Evolutionary conservation across 176 grass and related monocot species (phyloP).

Genomic region (Pontederia paniculata): DNA sequence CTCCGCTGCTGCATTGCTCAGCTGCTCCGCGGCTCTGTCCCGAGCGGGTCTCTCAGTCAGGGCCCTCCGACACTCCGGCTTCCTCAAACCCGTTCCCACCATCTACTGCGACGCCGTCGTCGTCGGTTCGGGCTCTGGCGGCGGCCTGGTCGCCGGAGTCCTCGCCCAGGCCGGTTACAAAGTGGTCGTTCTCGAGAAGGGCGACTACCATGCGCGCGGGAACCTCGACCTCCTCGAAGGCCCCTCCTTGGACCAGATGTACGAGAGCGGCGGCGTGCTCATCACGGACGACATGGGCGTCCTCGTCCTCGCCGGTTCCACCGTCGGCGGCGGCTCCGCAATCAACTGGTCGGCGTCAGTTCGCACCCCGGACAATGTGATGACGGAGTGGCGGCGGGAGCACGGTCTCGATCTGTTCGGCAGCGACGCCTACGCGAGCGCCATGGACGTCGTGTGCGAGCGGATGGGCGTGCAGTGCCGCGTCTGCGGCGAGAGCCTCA

Average conservation of each 20-base stretch:
- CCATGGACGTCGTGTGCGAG: slow-evolving; percentile 13
- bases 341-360: slow-evolving; percentile 22
- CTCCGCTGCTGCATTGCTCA: no score
- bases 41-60: background rate
- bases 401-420: slow-evolving; percentile 15
- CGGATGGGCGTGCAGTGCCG: slow-evolving; percentile 19
- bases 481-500: slow-evolving; percentile 4
- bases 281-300: background rate
- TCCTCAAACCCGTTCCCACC: background rate
- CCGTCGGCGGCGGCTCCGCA: slow-evolving; percentile 17
- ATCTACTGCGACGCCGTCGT: slow-evolving; percentile 12
- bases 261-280: slow-evolving; percentile 15
- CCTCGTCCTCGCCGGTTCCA: slow-evolving; percentile 16
- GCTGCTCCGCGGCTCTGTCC: background rate
- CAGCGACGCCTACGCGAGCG: slow-evolving; percentile 12
- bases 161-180: slow-evolving; percentile 13
- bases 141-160: slow-evolving; percentile 15
- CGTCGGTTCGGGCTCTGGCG: slow-evolving; percentile 14
- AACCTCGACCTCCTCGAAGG: slow-evolving; percentile 18
- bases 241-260: background rate
- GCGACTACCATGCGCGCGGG: background rate
- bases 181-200: slow-evolving; percentile 21
- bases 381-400: slow-evolving; percentile 13
- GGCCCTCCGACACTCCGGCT: background rate
- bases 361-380: slow-evolving; percentile 19